phyloP scores from a whole-genome alignment of 805 yeast genomes.

The Cyberlindnera japonica region DNA sequence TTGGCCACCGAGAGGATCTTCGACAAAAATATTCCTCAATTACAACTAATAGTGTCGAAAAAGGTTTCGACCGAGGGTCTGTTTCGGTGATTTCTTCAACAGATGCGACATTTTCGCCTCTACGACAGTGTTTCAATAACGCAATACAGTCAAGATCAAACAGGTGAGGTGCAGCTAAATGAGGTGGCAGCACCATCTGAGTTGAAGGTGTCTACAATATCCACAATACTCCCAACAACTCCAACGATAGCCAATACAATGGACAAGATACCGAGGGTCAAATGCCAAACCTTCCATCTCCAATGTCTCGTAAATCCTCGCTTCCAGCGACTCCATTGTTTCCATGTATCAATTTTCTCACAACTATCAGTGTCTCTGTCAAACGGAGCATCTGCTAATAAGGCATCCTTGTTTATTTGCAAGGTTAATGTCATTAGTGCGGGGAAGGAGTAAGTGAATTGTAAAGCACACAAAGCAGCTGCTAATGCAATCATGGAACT shows the following conservation, averaged over 20 bases:
- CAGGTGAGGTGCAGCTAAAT: slow-evolving; percentile 31
- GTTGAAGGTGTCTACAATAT: slow-evolving; percentile 27
- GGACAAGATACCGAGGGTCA: slow-evolving; percentile 25
- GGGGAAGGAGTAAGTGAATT: slow-evolving; percentile 28
- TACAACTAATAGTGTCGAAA: too few relatives aligned
- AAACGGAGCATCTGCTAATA: slow-evolving; percentile 19
- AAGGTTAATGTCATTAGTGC: slow-evolving; percentile 24
- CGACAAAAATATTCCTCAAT: neutral
- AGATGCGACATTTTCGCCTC: too few relatives aligned
- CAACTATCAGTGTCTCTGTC: slow-evolving; percentile 12
- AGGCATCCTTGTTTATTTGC: slow-evolving; percentile 20
- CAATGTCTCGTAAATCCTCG: slow-evolving; percentile 23
- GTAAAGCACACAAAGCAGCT: slow-evolving; percentile 20
- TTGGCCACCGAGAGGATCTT: slow-evolving; percentile 38
- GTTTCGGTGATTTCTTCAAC: too few relatives aligned
- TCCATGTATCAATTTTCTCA: slow-evolving; percentile 13
- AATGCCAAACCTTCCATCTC: slow-evolving; percentile 20
- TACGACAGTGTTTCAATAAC: too few relatives aligned
- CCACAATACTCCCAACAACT: slow-evolving; percentile 28
- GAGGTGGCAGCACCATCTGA: slow-evolving; percentile 27
- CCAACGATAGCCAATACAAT: slow-evolving; percentile 31
- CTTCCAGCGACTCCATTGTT: slow-evolving; percentile 14
- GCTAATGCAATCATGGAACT: slow-evolving; percentile 25
- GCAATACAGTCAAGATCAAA: slow-evolving; percentile 6
- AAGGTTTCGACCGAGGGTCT: too few relatives aligned